Evolutionary conservation across 441 rosid species (phyloP).

Genomic region (Erysimum cheiri): DNA sequence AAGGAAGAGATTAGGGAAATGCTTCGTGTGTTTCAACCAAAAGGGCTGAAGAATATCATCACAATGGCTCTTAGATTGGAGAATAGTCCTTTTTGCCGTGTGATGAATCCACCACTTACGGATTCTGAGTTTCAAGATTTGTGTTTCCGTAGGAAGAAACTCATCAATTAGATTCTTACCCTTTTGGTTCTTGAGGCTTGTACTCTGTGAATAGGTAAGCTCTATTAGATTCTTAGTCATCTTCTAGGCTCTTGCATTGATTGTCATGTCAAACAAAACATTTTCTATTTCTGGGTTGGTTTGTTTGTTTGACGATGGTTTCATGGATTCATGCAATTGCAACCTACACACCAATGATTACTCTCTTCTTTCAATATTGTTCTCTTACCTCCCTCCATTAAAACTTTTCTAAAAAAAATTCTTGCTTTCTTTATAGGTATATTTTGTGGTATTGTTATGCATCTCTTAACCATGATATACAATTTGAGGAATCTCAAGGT

Average conservation of each 20-base stretch:
- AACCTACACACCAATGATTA: slow-evolving; percentile 1
- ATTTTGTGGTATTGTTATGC: not conserved
- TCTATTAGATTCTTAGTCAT: slow-evolving; percentile 11
- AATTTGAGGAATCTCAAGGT: not conserved
- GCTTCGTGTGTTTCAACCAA: slow-evolving; percentile 25
- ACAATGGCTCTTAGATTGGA: slow-evolving; percentile 29
- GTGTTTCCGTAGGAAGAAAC: not conserved
- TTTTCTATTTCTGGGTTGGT: not conserved
- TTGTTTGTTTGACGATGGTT: not conserved
- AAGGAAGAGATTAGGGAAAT: slow-evolving; percentile 4
- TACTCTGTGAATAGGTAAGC: slow-evolving; percentile 31
- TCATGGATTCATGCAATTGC: slow-evolving; percentile 10
- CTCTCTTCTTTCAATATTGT: not conserved
- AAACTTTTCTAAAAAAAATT: not conserved
- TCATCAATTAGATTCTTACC: not conserved
- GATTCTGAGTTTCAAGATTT: slow-evolving; percentile 1
- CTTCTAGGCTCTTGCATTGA: slow-evolving; percentile 16
- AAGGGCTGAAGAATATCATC: slow-evolving; percentile 1
- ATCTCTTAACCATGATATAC: not conserved
- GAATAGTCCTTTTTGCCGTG: slow-evolving; percentile 1
- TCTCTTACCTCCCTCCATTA: not conserved
- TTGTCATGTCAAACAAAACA: not conserved
- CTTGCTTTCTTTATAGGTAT: not conserved
- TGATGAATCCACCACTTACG: not conserved
- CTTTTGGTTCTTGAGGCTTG: slow-evolving; percentile 1